Conservation (phyloP, 2,329 filamentous ascomycete genomes). For the Ramularia collo-cygni region DNA sequence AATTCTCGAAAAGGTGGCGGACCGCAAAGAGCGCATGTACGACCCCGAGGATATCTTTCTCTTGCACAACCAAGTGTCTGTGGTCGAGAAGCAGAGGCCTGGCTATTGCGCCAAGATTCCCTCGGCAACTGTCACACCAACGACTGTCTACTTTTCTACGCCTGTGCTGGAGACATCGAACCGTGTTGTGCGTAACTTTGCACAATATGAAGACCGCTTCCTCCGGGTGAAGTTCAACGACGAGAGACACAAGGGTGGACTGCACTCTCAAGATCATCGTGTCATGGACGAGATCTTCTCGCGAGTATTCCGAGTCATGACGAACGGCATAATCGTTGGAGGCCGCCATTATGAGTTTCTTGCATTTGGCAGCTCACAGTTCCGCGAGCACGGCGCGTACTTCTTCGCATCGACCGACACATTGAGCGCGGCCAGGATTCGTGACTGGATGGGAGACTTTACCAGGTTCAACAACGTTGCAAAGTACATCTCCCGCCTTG, state of each 20-base stretch:
- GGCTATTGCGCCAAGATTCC: slow-evolving; percentile 68
- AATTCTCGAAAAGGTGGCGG: slow-evolving; percentile 67
- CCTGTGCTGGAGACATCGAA: slow-evolving; percentile 83
- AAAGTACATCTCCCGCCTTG: slow-evolving; percentile 80
- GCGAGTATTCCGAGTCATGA: slow-evolving; percentile 63
- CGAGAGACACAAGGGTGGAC: slow-evolving; percentile 52
- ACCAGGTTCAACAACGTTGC: slow-evolving; percentile 74
- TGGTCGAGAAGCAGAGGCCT: slow-evolving; percentile 38
- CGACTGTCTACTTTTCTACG: slow-evolving; percentile 68
- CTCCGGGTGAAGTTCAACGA: slow-evolving; percentile 85
- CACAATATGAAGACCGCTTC: slow-evolving; percentile 66
- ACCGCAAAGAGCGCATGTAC: slow-evolving; percentile 54
- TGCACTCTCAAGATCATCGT: slow-evolving; percentile 28
- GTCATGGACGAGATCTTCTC: slow-evolving; percentile 53
- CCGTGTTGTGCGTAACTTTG: slow-evolving; percentile 69
- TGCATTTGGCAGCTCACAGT: slow-evolving; percentile 91
- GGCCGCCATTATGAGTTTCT: slow-evolving; percentile 81
- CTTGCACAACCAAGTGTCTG: slow-evolving; percentile 34
- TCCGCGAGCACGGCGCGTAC: slow-evolving; percentile 84
- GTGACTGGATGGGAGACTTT: slow-evolving; percentile 81
- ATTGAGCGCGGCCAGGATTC: slow-evolving; percentile 67
- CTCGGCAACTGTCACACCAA: slow-evolving; percentile 76
- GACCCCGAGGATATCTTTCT: slow-evolving; percentile 68
- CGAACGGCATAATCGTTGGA: slow-evolving; percentile 74
- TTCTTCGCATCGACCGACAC: slow-evolving; percentile 73